Base-by-base conservation (phyloP, 108 stramenopile species). In the Nitzschia palea region DNA sequence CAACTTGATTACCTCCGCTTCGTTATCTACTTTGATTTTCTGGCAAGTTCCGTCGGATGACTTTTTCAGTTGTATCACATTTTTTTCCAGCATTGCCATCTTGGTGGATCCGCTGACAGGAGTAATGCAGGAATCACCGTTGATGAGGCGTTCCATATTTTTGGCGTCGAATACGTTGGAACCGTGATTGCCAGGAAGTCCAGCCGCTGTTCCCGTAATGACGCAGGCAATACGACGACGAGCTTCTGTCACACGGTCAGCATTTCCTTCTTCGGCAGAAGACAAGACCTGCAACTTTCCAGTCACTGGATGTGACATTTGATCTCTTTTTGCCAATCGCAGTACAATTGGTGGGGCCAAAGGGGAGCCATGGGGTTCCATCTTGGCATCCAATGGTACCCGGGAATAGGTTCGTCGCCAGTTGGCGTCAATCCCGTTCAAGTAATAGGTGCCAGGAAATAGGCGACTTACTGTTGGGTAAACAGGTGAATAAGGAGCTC, bases 171-270 rank as follows among this genome's bases (percentile, higher is more conserved):
- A 98, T 18, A 93, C 92, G 1, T 70, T 69, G 1, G 56, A 54
- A 33, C 55, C 32, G 5, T 80, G 62, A 26, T 68, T 74, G 22
- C 93, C 93, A 3, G 97, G 97, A 42, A 98, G 76, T 9, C 96
- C 97, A 29, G 94, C 92, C 14, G 95, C 90, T 28, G 94, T 95
- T 18, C 97, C 97, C 1, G 97, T 95, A 66, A 98, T 94, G 32
- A 97, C 96, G 69, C 95, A 92, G 30, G 89, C 81, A 30, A 90
- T 70, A 62, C 75, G 76, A 35, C 72, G 71, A 32, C 74, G 60
- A 23, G 81, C 80, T 22, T 85, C 83, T 36, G 74, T 76, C 37
- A 34, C 55, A 29, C 75, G 72, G 59, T 86, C 88, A 28, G 74
- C 59, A 48, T 57, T 74, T 25, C 74, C 73, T 56, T 74, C 81